Conservation (phyloP, 2,329 filamentous ascomycete genomes). For the Colletotrichum chlorophyti region DNA sequence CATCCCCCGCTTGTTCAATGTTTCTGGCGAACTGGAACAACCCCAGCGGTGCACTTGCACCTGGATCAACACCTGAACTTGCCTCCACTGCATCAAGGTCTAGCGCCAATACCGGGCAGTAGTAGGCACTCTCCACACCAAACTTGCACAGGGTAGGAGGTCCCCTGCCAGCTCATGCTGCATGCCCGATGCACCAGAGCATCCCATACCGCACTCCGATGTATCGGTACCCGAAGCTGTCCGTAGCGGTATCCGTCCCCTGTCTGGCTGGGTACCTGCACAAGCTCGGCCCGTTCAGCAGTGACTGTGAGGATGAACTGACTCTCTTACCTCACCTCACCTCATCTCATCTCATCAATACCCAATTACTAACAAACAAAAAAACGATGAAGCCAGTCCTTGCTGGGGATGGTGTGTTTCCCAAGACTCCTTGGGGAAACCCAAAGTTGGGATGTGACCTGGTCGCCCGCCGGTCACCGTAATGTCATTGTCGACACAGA, state of each 20-base stretch:
- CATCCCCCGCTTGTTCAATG: too few species aligned
- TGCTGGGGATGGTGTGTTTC: neutral
- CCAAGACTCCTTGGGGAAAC: neutral
- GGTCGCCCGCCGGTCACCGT: slow-evolving; percentile 12
- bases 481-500: slow-evolving; percentile 4
- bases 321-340: neutral
- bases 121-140: too few species aligned
- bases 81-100: too few species aligned
- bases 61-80: too few species aligned
- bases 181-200: neutral
- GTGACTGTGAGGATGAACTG: neutral
- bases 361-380: too few species aligned
- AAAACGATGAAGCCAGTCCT: too few species aligned
- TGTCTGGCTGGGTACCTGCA: slow-evolving; percentile 18
- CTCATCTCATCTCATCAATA: neutral
- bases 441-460: neutral
- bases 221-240: slow-evolving; percentile 15
- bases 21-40: too few species aligned
- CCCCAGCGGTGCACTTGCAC: too few species aligned
- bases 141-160: too few species aligned
- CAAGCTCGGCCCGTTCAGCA: slow-evolving; percentile 8
- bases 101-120: too few species aligned
- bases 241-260: neutral
- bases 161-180: too few species aligned
- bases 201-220: too few species aligned